These are phyloP conservation scores for Naganishia sp. DNA, from an alignment of 1,284 basidiomycete species.

Conservation along the genomic window DNA sequence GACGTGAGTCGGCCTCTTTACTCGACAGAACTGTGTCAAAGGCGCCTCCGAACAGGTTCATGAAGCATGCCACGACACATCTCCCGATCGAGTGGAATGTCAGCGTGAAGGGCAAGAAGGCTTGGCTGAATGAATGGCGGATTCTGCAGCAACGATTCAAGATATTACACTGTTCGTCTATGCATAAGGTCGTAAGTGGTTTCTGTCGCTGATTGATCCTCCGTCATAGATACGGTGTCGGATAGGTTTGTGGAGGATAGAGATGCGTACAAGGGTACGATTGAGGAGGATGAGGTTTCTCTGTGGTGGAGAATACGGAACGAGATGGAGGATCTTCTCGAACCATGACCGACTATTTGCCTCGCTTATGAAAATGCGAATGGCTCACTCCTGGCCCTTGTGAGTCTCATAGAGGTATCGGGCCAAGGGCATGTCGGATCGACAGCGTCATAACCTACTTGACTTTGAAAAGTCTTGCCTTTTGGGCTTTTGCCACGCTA, in stretches of 20 bases:
- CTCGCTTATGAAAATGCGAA: too few species aligned
- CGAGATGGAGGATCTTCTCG: not conserved
- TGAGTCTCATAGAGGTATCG: too few species aligned
- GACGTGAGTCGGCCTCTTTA: not conserved
- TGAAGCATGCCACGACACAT: conserved; percentile 1
- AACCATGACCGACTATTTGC: too few species aligned
- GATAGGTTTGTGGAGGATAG: not conserved
- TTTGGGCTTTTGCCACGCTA: too few species aligned
- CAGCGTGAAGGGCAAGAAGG: not conserved
- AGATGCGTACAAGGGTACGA: not conserved
- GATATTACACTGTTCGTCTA: not conserved
- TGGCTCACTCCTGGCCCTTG: too few species aligned
- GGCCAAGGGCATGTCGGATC: too few species aligned
- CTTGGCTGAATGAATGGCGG: conserved; percentile 3
- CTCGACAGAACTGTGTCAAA: not conserved
- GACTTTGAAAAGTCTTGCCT: too few species aligned
- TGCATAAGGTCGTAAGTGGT: too few species aligned
- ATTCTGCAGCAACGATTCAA: not conserved
- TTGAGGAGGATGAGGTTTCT: not conserved
- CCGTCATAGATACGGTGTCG: not conserved
- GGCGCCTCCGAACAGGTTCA: not conserved
- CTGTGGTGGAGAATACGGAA: not conserved
- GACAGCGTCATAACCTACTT: too few species aligned
- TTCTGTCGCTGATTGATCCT: too few species aligned
- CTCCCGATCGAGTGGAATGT: conserved; percentile 17